Evolutionary conservation across 2,329 filamentous ascomycete species (phyloP).

Genomic region (Achaetomium macrosporum): DNA sequence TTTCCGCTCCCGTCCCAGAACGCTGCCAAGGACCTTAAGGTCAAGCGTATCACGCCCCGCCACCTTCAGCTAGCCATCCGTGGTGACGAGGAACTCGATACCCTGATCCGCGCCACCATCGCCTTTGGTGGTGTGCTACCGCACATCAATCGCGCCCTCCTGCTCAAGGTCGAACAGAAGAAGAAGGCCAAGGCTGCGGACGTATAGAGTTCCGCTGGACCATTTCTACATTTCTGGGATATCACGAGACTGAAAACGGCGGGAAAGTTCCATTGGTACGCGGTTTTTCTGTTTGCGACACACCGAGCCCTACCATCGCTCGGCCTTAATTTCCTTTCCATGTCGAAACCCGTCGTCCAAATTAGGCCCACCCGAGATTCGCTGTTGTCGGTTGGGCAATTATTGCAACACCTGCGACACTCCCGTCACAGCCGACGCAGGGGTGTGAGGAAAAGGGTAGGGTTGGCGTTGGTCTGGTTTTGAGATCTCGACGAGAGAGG

Average conservation of each 20-base stretch:
- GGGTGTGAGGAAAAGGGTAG: background rate
- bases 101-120: conserved; percentile 93
- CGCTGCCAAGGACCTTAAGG: conserved; percentile 98
- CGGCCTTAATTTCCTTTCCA: conserved; percentile 6
- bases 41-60: conserved; percentile 98
- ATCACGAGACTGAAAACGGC: background rate
- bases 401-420: background rate
- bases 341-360: background rate
- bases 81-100: conserved; percentile 97
- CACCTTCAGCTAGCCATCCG: conserved; percentile 97
- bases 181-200: conserved; percentile 35
- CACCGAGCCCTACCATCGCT: conserved; percentile 1
- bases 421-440: background rate
- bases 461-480: conserved; percentile 7
- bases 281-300: conserved; percentile 9
- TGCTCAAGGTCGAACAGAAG: conserved; percentile 46
- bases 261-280: background rate
- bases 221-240: background rate
- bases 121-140: conserved; percentile 97
- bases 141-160: conserved; percentile 94
- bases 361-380: background rate
- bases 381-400: background rate
- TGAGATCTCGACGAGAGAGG: background rate
- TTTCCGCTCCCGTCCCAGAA: conserved; percentile 48
- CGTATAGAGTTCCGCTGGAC: conserved; percentile 23